These are phyloP conservation scores for Balansia obtecta DNA, from an alignment of 2,329 filamentous ascomycete genomes.

Conservation along the genomic window DNA sequence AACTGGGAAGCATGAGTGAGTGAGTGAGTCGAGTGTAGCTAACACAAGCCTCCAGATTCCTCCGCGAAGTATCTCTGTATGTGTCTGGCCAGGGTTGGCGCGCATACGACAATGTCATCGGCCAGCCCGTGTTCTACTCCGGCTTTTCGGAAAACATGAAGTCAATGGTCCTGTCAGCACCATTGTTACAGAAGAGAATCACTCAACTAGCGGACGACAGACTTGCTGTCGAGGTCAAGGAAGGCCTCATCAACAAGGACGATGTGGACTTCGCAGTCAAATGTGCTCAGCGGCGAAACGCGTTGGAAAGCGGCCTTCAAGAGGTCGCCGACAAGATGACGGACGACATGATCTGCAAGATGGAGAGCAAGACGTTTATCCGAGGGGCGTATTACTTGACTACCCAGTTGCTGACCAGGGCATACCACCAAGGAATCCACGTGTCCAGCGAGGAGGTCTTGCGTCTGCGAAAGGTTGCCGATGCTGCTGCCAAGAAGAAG, in stretches of 20 bases:
- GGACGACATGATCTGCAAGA: conserved; percentile 97
- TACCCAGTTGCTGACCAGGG: conserved; percentile 79
- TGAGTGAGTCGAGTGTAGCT: not conserved
- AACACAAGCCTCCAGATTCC: conserved; percentile 45
- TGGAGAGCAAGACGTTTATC: conserved; percentile 91
- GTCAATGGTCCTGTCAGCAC: conserved; percentile 58
- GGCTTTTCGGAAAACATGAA: conserved; percentile 92
- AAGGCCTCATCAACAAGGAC: conserved; percentile 51
- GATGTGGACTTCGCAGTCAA: conserved; percentile 40
- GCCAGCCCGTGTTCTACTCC: conserved; percentile 84
- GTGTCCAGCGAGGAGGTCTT: conserved; percentile 91
- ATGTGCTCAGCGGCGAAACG: conserved; percentile 41
- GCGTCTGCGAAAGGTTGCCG: conserved; percentile 67
- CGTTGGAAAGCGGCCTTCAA: conserved; percentile 60
- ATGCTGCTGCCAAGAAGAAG: conserved; percentile 71
- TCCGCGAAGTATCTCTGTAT: conserved; percentile 86
- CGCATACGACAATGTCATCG: conserved; percentile 80
- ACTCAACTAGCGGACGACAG: conserved; percentile 63
- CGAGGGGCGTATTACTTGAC: conserved; percentile 79
- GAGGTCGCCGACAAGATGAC: conserved; percentile 80
- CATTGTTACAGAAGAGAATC: conserved; percentile 64
- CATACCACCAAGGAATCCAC: conserved; percentile 95
- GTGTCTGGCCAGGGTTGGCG: conserved; percentile 92
- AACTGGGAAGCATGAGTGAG: not conserved
- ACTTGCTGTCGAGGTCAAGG: conserved; percentile 61